Conservation (phyloP, 495 filamentous ascomycete species). For the Daldinia grandis region DNA sequence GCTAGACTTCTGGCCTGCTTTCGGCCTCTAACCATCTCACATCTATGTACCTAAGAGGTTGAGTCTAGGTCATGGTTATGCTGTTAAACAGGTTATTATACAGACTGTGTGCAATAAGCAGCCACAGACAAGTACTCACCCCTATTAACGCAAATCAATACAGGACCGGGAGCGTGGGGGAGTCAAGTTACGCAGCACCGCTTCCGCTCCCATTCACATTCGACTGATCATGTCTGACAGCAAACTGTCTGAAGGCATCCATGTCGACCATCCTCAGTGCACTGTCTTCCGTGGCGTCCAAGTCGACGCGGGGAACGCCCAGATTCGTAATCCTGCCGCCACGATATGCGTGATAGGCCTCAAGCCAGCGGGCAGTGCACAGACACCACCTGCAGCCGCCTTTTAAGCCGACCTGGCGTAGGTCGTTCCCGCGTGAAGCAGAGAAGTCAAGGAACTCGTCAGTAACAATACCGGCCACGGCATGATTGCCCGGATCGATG, state of each 20-base stretch:
- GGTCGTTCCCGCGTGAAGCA: slow-evolving; percentile 65
- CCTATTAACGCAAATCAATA: not conserved
- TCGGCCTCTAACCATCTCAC: not conserved
- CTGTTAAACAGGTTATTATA: not conserved
- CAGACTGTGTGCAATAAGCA: not conserved
- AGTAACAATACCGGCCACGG: slow-evolving; percentile 62
- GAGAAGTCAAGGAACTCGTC: slow-evolving; percentile 68
- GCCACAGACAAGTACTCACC: not conserved
- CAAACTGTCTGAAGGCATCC: slow-evolving; percentile 57
- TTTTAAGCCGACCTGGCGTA: slow-evolving; percentile 60
- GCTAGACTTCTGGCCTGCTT: not conserved
- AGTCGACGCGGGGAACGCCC: slow-evolving; percentile 51
- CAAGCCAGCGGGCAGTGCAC: slow-evolving; percentile 62
- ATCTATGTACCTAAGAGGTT: not conserved
- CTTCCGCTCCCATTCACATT: slow-evolving; percentile 17
- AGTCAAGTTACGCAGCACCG: not conserved
- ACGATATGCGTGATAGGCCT: slow-evolving; percentile 56
- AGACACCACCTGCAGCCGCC: slow-evolving; percentile 69
- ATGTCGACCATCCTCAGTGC: slow-evolving; percentile 55
- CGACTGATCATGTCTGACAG: slow-evolving; percentile 45
- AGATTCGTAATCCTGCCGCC: slow-evolving; percentile 41
- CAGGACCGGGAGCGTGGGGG: not conserved
- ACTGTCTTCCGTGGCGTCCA: slow-evolving; percentile 59
- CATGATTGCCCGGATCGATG: slow-evolving; percentile 58
- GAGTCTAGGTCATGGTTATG: not conserved